Percentiles rank a stretch among this genome's conserved stretches.
Evolutionary conservation across 352 stramenopile species (phyloP).

Genomic region (Phytophthora ohioensis): DNA sequence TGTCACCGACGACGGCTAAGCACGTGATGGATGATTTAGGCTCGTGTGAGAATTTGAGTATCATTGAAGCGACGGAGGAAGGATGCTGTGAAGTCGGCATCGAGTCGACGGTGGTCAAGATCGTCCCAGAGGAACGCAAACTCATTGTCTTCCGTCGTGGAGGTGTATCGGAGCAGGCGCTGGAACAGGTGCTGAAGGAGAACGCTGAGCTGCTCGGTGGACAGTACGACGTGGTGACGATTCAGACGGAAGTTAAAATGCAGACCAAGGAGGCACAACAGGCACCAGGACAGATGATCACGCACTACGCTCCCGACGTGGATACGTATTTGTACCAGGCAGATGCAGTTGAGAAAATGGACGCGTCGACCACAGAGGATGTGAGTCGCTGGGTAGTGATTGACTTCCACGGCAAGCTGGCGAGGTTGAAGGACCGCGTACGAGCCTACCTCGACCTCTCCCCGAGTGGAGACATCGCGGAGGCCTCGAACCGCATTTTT

Average conservation of each 20-base stretch:
- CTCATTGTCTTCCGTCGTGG: slow-evolving; percentile 91
- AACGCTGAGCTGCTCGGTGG: slow-evolving; percentile 49
- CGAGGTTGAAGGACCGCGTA: slow-evolving; percentile 53
- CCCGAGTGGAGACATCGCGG: slow-evolving; percentile 60
- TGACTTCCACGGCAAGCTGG: slow-evolving; percentile 78
- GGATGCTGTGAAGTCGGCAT: slow-evolving; percentile 92
- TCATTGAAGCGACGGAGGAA: slow-evolving; percentile 68
- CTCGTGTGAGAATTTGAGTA: slow-evolving; percentile 88
- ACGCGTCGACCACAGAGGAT: slow-evolving; percentile 37
- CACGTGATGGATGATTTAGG: slow-evolving; percentile 98
- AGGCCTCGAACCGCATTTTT: slow-evolving; percentile 86
- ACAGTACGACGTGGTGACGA: slow-evolving; percentile 68
- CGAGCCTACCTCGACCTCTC: slow-evolving; percentile 87
- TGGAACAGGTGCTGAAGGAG: slow-evolving; percentile 67
- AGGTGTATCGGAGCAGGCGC: slow-evolving; percentile 78
- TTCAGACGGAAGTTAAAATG: slow-evolving; percentile 71
- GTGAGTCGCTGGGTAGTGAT: slow-evolving; percentile 77
- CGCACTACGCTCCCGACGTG: slow-evolving; percentile 98
- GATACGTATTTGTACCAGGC: slow-evolving; percentile 86
- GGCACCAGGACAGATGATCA: slow-evolving; percentile 96
- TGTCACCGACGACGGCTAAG: slow-evolving; percentile 95
- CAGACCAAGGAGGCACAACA: slow-evolving; percentile 83
- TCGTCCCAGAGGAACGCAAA: slow-evolving; percentile 81
- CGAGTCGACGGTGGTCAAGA: slow-evolving; percentile 95
- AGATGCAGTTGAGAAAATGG: slow-evolving; percentile 46